phyloP scores from a whole-genome alignment of 768 basidiomycete genomes.

The Rossbeevera mucosa region DNA sequence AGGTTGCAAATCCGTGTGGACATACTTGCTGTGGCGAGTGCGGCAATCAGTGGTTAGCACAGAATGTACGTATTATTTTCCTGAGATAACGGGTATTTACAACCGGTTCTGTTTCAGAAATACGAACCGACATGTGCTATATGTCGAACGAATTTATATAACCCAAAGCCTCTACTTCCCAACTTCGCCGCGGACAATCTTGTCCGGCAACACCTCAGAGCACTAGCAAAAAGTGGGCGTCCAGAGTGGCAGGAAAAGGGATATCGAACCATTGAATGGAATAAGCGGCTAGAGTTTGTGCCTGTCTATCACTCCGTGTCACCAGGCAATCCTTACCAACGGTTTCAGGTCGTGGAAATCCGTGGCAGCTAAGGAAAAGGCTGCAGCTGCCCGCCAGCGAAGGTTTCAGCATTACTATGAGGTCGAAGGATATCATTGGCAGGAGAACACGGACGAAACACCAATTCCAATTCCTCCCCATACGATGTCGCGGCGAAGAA shows the following conservation, averaged over 20 bases:
- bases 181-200: conserved; percentile 60
- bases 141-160: conserved; percentile 49
- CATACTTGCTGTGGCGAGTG: conserved; percentile 71
- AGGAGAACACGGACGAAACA: conserved; percentile 1
- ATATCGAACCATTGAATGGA: conserved; percentile 46
- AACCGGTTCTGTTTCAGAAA: conserved; percentile 26
- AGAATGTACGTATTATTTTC: conserved; percentile 39
- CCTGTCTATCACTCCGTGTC: not conserved
- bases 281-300: conserved; percentile 49
- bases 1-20: conserved; percentile 67
- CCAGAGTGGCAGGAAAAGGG: conserved; percentile 54
- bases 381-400: conserved; percentile 4
- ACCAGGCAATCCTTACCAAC: not conserved
- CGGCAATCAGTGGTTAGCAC: conserved; percentile 53
- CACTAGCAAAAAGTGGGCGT: conserved; percentile 42
- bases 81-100: not conserved
- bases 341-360: conserved; percentile 30
- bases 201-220: conserved; percentile 54
- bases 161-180: conserved; percentile 48
- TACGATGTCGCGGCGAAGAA: conserved; percentile 11
- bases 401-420: conserved; percentile 11
- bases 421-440: conserved; percentile 8
- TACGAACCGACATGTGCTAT: conserved; percentile 49
- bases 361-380: conserved; percentile 16
- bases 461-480: conserved; percentile 2